Conservation (phyloP, 2,329 filamentous ascomycete genomes). For the Corynespora cassiicola region DNA sequence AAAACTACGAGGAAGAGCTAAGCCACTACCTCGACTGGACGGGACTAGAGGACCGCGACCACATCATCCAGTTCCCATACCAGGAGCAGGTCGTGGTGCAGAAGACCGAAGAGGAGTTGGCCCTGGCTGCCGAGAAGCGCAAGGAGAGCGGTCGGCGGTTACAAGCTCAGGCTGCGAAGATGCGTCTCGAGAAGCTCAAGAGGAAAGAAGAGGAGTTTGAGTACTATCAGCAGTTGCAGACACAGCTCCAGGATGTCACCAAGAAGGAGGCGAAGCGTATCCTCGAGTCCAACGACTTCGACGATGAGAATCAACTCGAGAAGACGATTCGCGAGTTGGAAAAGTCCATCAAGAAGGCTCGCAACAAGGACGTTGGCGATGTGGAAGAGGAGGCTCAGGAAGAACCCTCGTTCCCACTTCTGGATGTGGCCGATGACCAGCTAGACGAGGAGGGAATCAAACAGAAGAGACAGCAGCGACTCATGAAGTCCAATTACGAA, state of each 20-base stretch:
- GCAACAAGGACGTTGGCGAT: slow-evolving; percentile 91
- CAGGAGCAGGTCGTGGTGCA: slow-evolving; percentile 89
- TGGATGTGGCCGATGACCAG: slow-evolving; percentile 89
- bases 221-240: slow-evolving; percentile 86
- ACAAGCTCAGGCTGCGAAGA: slow-evolving; percentile 96
- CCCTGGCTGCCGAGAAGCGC: slow-evolving; percentile 87
- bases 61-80: slow-evolving; percentile 90
- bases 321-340: slow-evolving; percentile 88
- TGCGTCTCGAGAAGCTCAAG: slow-evolving; percentile 93
- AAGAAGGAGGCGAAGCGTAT: slow-evolving; percentile 92
- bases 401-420: slow-evolving; percentile 82
- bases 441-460: slow-evolving; percentile 91
- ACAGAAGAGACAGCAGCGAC: slow-evolving; percentile 87
- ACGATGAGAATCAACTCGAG: slow-evolving; percentile 87
- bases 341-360: slow-evolving; percentile 83
- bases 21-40: slow-evolving; percentile 85
- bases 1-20: slow-evolving; percentile 82
- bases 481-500: slow-evolving; percentile 95
- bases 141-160: slow-evolving; percentile 91
- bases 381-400: slow-evolving; percentile 79
- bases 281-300: slow-evolving; percentile 88
- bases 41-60: slow-evolving; percentile 86
- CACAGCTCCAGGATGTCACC: slow-evolving; percentile 70
- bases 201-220: slow-evolving; percentile 95
- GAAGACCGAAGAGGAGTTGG: slow-evolving; percentile 94